Conservation (phyloP, 352 stramenopile species). For the Phytopythium mirpurense region DNA sequence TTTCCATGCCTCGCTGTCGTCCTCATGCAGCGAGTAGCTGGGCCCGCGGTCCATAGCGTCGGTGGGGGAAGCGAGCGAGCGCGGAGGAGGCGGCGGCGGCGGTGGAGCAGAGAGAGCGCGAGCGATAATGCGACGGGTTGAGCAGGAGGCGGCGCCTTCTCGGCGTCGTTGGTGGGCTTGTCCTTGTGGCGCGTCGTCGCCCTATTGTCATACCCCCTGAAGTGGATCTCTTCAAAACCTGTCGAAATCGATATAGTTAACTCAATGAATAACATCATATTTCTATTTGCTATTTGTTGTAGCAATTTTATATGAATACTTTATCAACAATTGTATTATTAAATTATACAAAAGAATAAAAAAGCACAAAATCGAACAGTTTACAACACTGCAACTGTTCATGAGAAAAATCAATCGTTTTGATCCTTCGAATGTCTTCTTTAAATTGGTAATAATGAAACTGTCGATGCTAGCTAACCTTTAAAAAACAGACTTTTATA, state of each 20-base stretch:
- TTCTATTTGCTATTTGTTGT: too few relatives aligned
- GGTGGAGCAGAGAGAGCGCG: not conserved
- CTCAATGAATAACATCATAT: not conserved
- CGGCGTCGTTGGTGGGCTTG: not conserved
- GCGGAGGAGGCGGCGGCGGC: not conserved
- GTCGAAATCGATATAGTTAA: not conserved
- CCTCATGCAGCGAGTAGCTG: slow-evolving; percentile 47
- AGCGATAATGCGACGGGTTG: too few relatives aligned
- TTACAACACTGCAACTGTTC: too few relatives aligned
- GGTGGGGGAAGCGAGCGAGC: not conserved
- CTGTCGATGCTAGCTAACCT: too few relatives aligned
- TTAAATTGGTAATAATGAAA: too few relatives aligned
- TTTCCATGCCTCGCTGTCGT: slow-evolving; percentile 10
- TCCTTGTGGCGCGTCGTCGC: not conserved
- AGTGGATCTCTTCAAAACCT: not conserved
- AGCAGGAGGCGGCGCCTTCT: not conserved
- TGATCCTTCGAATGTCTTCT: too few relatives aligned
- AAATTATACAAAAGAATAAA: too few relatives aligned
- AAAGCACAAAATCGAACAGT: too few relatives aligned
- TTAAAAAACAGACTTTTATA: too few relatives aligned
- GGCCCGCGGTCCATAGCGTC: slow-evolving; percentile 32
- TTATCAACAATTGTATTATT: too few relatives aligned
- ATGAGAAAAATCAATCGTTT: too few relatives aligned
- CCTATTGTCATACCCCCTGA: not conserved
- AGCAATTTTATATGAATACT: too few relatives aligned